Percentiles rank a stretch among this genome's conserved stretches.
Evolutionary conservation across 345 rosid genomes (phyloP).

Genomic region (Eucalyptus cloeziana): DNA sequence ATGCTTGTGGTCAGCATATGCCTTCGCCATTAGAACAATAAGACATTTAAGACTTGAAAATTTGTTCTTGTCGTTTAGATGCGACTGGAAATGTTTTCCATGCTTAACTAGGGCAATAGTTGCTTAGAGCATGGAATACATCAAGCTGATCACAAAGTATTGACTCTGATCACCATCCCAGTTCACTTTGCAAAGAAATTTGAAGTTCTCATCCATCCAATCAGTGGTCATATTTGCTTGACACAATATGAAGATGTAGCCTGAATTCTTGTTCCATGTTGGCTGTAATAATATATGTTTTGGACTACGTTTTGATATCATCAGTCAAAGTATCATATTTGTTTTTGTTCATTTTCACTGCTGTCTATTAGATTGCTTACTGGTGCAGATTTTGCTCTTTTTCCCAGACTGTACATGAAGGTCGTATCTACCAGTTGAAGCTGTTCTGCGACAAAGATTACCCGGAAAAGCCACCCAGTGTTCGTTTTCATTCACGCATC

Average conservation of each 20-base stretch:
- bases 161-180: neutral
- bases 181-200: neutral
- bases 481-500: slow-evolving; percentile 87
- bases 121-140: neutral
- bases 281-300: neutral
- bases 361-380: neutral
- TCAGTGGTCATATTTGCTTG: neutral
- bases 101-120: neutral
- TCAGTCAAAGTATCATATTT: neutral
- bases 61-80: neutral
- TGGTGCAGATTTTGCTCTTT: neutral
- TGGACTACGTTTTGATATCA: neutral
- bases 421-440: slow-evolving; percentile 93
- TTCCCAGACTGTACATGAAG: slow-evolving; percentile 87
- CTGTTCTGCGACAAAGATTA: slow-evolving; percentile 96
- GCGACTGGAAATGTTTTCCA: neutral
- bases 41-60: neutral
- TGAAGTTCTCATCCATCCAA: neutral
- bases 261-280: neutral
- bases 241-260: neutral
- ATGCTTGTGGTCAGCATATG: neutral
- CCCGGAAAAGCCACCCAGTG: slow-evolving; percentile 95
- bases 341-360: neutral
- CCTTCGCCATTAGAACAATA: neutral
- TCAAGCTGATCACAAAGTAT: neutral